Base-by-base conservation (phyloP, 495 filamentous ascomycete species). In the Glonium stellatum region DNA sequence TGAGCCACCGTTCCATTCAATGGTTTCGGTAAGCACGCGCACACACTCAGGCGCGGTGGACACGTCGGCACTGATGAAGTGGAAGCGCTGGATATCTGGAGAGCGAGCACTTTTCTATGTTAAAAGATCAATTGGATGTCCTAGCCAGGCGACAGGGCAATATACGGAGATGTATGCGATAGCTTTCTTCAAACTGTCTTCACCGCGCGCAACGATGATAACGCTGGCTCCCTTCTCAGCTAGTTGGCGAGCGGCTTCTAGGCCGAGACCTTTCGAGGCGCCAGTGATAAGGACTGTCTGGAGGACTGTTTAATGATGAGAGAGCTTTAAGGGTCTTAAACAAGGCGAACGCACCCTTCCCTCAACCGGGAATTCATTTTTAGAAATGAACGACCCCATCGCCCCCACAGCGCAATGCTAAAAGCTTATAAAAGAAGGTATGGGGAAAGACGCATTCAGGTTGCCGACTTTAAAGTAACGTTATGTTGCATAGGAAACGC, bases 251-350 rank as follows among this genome's bases (percentile, higher is more conserved):
- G 92, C 92, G 50, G 85, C 88, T 72, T 82, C 86, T 53, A 80
- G 80, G 1, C 92, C 92, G 69, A 97, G 96, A 47, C 92, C 92
- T 1, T 90, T 93, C 0, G 88, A 93, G 41, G 92, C 92, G 42
- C 92, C 92, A 1, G 92, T 97, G 56, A 97, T 81, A 49, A 97
- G 73, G 42, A 97, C 81, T 1, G 90, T 97, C 77, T 97, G 96
- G 81, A 21, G 51, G 18, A 15, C 51, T 39, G 36, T 8, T 39
- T 15, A 39, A 15, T 8, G 15, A 39, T 15, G 36, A 8, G 36
- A 15, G 15, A 39, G 8, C 36, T 15, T 8, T 8, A 39, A 15
- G 8, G 8, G 15, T 39, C 71, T n/a, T n/a, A n/a, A n/a, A n/a
- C n/a, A n/a, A n/a, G n/a, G n/a, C n/a, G n/a, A n/a, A n/a, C n/a